Evolutionary conservation across 108 stramenopile genomes (phyloP).

Genomic region (Schizochytrium sp.): DNA sequence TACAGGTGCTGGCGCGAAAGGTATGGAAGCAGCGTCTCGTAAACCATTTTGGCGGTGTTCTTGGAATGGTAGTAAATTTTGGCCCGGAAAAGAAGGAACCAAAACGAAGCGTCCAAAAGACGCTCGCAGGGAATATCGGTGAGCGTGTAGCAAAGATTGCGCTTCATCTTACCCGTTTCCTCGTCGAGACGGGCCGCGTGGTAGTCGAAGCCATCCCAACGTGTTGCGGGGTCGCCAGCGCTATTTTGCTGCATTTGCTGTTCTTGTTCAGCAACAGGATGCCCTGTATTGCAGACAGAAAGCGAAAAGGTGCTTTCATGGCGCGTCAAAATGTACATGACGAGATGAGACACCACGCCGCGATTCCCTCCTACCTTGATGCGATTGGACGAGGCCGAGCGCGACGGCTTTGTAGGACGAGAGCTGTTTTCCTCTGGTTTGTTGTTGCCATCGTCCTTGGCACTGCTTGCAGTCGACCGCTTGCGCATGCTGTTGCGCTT

Average conservation of each 20-base stretch:
- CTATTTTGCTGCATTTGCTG: background rate
- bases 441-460: background rate
- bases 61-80: background rate
- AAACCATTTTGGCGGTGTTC: background rate
- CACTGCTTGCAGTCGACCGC: too few relatives aligned
- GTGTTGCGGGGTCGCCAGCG: background rate
- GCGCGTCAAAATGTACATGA: background rate
- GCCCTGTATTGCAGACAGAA: background rate
- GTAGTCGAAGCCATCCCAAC: slow-evolving; percentile 11
- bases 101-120: background rate
- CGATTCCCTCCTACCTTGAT: background rate
- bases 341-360: background rate
- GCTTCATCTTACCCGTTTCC: slow-evolving; percentile 4
- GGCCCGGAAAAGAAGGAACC: background rate
- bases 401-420: background rate
- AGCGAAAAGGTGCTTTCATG: background rate
- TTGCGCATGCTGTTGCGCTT: background rate
- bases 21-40: background rate
- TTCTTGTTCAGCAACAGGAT: background rate
- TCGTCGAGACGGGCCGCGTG: background rate
- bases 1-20: background rate
- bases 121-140: background rate
- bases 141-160: background rate
- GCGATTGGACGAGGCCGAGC: background rate
- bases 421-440: background rate